Evolutionary conservation across 208 protist species (phyloP).

Genomic region (Trypanosomatidae sp.): DNA sequence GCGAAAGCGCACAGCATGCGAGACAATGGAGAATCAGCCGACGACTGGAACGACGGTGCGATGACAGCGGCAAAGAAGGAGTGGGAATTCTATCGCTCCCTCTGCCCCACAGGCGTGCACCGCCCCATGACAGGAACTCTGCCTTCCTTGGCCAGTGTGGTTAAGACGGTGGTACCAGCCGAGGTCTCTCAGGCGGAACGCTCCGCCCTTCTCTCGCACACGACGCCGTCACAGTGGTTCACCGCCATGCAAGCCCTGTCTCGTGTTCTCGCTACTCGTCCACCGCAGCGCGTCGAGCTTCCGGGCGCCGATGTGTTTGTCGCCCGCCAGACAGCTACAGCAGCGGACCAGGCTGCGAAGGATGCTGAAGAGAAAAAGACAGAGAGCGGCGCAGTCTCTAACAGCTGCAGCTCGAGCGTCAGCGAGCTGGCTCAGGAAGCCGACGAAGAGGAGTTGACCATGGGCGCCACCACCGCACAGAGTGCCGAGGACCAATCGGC

Average conservation of each 20-base stretch:
- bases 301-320: slow-evolving; percentile 54
- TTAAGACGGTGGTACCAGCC: slow-evolving; percentile 14
- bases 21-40: not conserved
- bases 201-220: slow-evolving; percentile 13
- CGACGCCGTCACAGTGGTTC: slow-evolving; percentile 59
- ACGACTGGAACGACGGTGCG: not conserved
- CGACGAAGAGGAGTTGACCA: not conserved
- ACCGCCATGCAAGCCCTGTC: slow-evolving; percentile 50
- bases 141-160: slow-evolving; percentile 50
- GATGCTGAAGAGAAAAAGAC: not conserved
- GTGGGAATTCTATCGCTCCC: slow-evolving; percentile 22
- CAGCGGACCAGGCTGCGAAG: not conserved
- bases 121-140: slow-evolving; percentile 82
- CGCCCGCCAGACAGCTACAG: slow-evolving; percentile 18
- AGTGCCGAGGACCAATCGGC: not conserved
- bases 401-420: slow-evolving; percentile 12
- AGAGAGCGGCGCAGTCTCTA: not conserved
- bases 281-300: slow-evolving; percentile 39
- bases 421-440: not conserved
- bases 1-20: not conserved
- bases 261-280: slow-evolving; percentile 30
- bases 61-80: slow-evolving; percentile 10
- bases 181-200: slow-evolving; percentile 5
- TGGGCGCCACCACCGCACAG: not conserved
- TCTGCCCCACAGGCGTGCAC: slow-evolving; percentile 41